These are phyloP conservation scores for Emergomyces orientalis DNA, from an alignment of 2,329 filamentous ascomycete species.

Conservation along the genomic window DNA sequence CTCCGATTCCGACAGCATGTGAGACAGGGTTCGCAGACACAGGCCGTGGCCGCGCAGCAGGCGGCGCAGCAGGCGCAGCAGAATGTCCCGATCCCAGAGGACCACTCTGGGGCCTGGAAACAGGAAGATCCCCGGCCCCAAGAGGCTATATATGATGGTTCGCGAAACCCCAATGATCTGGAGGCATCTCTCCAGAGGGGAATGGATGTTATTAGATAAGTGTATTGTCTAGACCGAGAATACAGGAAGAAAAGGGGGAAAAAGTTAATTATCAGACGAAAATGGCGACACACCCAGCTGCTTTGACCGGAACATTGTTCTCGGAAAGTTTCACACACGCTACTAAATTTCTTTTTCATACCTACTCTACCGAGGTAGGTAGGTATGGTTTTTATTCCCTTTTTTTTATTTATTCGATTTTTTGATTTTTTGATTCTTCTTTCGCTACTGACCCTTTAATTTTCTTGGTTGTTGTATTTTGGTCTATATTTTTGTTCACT, in stretches of 20 bases:
- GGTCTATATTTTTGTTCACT: background rate
- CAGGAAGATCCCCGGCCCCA: constrained; percentile 56
- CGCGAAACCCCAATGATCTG: constrained; percentile 37
- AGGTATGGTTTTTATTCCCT: background rate
- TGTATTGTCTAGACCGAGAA: background rate
- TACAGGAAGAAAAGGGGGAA: background rate
- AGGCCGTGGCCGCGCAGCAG: constrained; percentile 28
- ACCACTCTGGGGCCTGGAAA: constrained; percentile 45
- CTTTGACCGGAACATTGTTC: background rate
- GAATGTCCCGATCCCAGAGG: constrained; percentile 54
- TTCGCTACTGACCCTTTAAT: background rate
- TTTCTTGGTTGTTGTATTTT: background rate
- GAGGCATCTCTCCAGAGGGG: constrained; percentile 47
- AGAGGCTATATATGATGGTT: constrained; percentile 39
- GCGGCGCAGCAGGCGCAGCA: constrained; percentile 35
- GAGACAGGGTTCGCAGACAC: constrained; percentile 41
- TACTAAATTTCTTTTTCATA: background rate
- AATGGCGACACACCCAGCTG: background rate
- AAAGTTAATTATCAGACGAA: background rate
- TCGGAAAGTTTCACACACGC: background rate
- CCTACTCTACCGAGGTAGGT: background rate
- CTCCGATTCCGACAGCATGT: constrained; percentile 65
- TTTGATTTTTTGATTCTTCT: background rate
- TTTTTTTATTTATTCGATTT: background rate
- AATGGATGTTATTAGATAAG: constrained; percentile 41